Conservation (phyloP, 352 stramenopile genomes). For the Elongisporangium undulatum region DNA sequence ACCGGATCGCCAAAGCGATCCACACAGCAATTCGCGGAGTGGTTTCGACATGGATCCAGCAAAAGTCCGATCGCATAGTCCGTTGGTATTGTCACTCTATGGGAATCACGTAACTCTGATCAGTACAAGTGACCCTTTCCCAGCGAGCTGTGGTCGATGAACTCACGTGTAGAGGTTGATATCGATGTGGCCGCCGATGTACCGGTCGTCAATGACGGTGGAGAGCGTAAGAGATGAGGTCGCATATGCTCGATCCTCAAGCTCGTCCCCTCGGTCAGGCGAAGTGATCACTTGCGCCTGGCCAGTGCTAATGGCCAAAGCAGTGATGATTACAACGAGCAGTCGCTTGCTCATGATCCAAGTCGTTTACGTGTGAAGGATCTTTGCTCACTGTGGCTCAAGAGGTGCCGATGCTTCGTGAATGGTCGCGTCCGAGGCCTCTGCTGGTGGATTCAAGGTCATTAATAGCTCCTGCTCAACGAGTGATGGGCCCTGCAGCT, state of each 20-base stretch:
- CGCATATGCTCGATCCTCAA: constrained; percentile 47
- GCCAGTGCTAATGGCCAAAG: background rate
- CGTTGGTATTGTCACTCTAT: constrained; percentile 42
- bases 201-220: constrained; percentile 29
- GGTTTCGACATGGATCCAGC: constrained; percentile 70
- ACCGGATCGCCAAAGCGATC: constrained; percentile 80
- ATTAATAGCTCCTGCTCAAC: constrained; percentile 6
- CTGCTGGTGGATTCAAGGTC: background rate
- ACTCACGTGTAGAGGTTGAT: constrained; percentile 65
- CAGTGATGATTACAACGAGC: background rate
- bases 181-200: constrained; percentile 42
- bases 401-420: background rate
- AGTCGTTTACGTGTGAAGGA: background rate
- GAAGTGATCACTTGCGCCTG: constrained; percentile 47
- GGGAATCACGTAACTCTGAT: background rate
- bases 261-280: constrained; percentile 62
- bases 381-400: background rate
- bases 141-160: background rate
- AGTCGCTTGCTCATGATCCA: background rate
- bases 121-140: background rate
- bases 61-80: constrained; percentile 80
- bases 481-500: constrained; percentile 11
- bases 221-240: constrained; percentile 39
- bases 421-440: background rate
- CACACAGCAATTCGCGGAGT: constrained; percentile 56